Evolutionary conservation across 2,329 filamentous ascomycete genomes (phyloP).

Genomic region (Hypoxylon sp.): DNA sequence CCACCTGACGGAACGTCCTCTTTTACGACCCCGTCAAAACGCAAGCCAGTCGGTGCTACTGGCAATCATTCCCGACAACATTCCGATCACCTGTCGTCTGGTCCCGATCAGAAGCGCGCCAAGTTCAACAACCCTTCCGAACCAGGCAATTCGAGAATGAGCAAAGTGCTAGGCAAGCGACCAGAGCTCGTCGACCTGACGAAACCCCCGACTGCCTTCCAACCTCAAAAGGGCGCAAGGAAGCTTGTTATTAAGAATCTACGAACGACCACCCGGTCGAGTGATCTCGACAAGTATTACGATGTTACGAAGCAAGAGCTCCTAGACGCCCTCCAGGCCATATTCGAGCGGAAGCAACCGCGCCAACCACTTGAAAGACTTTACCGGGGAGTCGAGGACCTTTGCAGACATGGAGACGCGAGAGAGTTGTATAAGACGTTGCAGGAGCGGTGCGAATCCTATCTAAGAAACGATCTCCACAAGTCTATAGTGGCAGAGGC

Average conservation of each 20-base stretch:
- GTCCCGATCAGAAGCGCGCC: constrained; percentile 46
- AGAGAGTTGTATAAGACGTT: constrained; percentile 77
- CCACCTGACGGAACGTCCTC: constrained; percentile 48
- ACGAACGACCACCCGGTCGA: constrained; percentile 69
- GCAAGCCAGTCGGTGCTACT: constrained; percentile 41
- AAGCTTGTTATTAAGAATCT: constrained; percentile 96
- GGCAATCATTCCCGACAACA: constrained; percentile 30
- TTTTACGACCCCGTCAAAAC: constrained; percentile 49
- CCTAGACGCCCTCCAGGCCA: constrained; percentile 77
- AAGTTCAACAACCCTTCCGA: constrained; percentile 37
- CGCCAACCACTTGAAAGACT: constrained; percentile 87
- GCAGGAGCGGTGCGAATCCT: constrained; percentile 74
- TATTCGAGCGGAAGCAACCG: constrained; percentile 77
- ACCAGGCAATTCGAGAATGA: constrained; percentile 48
- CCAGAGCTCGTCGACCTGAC: constrained; percentile 64
- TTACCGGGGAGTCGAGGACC: constrained; percentile 91
- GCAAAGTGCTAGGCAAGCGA: constrained; percentile 55
- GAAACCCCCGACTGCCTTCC: constrained; percentile 67
- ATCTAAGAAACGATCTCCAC: constrained; percentile 75
- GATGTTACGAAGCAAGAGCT: constrained; percentile 81
- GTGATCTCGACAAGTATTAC: constrained; percentile 83
- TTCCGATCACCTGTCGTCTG: constrained; percentile 23
- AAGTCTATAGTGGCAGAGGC: constrained; percentile 67
- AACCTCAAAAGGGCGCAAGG: constrained; percentile 82
- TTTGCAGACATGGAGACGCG: constrained; percentile 84